Percentiles rank a stretch among this genome's conserved stretches.
Evolutionary conservation across 2,329 filamentous ascomycete species (phyloP).

Genomic region (Aspergillus transmontanensis): DNA sequence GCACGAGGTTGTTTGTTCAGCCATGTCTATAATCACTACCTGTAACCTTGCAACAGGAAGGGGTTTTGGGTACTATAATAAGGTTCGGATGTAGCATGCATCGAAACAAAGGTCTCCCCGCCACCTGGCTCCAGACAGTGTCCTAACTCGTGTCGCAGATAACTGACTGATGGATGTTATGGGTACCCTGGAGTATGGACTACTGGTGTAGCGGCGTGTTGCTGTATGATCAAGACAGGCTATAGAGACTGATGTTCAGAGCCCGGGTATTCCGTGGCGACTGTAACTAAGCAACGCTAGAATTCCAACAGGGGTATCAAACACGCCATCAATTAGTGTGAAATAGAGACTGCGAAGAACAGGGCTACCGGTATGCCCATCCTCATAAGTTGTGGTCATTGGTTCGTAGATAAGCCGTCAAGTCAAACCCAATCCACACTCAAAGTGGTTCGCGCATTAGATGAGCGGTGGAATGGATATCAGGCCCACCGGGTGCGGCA

Average conservation of each 20-base stretch:
- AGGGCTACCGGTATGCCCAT: not conserved
- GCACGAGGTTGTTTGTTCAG: not conserved
- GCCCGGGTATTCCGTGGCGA: not conserved
- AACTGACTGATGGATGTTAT: not conserved
- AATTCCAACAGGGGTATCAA: constrained; percentile 3
- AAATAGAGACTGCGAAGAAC: not conserved
- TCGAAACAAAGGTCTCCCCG: not conserved
- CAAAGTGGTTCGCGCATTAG: not conserved
- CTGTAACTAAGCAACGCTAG: constrained; percentile 2
- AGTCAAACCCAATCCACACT: not conserved
- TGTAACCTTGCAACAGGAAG: not conserved
- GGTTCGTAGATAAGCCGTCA: not conserved
- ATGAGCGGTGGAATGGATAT: not conserved
- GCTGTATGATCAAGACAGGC: too few relatives aligned
- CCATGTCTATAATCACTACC: not conserved
- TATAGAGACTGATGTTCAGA: too few relatives aligned
- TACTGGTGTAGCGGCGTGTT: not conserved
- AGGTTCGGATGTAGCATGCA: not conserved
- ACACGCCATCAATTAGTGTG: not conserved
- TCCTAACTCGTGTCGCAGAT: not conserved
- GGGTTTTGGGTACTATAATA: not conserved
- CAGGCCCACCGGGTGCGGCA: not conserved
- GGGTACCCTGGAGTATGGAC: not conserved
- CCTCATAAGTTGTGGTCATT: not conserved
- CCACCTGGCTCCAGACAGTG: too few relatives aligned